Evolutionary conservation across 148 eudicot genomes (phyloP).

Genomic region (Drosera capensis): DNA sequence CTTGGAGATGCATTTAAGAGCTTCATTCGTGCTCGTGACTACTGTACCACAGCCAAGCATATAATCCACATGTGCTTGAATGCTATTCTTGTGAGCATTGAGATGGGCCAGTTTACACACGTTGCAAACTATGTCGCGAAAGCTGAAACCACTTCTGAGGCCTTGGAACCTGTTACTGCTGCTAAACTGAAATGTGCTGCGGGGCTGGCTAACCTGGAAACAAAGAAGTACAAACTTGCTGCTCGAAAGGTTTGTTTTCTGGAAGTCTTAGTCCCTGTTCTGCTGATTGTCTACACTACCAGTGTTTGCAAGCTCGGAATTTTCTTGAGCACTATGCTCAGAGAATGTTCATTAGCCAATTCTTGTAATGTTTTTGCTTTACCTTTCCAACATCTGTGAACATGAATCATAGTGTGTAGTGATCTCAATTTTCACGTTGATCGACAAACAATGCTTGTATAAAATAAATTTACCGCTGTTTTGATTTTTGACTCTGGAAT

Average conservation of each 20-base stretch:
- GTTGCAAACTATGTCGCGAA: conserved; percentile 84
- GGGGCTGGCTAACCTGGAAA: conserved; percentile 65
- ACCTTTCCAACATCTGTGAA: no score
- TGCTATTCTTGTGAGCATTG: conserved; percentile 90
- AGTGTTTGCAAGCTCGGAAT: no score
- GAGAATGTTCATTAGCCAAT: no score
- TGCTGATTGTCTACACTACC: no score
- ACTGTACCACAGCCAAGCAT: conserved; percentile 89
- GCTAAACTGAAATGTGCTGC: conserved; percentile 85
- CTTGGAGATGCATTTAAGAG: conserved; percentile 90
- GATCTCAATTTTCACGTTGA: no score
- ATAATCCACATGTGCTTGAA: conserved; percentile 82
- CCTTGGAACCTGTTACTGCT: conserved; percentile 36
- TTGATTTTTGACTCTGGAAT: no score
- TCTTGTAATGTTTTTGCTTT: no score
- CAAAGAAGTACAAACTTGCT: conserved; percentile 80
- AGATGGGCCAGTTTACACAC: conserved; percentile 88
- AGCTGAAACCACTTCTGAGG: conserved; percentile 70
- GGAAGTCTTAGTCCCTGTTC: no score
- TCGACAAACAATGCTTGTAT: no score
- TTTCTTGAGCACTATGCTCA: no score
- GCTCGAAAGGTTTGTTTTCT: conserved; percentile 66
- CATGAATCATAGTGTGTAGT: no score
- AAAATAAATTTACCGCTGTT: no score
- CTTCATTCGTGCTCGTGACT: conserved; percentile 93